phyloP scores from a whole-genome alignment of 352 stramenopile genomes.

The Pythium oligandrum region DNA sequence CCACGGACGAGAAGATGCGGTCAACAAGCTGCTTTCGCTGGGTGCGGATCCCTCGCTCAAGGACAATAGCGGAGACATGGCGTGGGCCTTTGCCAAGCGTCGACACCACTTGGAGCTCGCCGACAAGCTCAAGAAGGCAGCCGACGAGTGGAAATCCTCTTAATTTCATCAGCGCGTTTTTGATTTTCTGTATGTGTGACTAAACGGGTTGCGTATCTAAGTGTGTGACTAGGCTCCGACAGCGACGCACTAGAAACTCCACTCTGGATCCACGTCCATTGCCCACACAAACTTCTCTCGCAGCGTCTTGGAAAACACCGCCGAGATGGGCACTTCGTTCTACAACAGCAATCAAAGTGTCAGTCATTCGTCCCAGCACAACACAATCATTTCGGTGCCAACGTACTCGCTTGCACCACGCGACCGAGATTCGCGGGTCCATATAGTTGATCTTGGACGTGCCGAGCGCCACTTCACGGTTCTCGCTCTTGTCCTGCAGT shows the following conservation, averaged over 20 bases:
- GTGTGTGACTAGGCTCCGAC: too few species aligned
- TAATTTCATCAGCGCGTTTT: too few species aligned
- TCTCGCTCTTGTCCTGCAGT: constrained; percentile 98
- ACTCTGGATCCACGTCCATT: constrained; percentile 96
- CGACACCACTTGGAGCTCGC: constrained; percentile 58
- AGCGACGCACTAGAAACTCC: constrained; percentile 84
- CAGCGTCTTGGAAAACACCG: constrained; percentile 98
- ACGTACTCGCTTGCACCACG: constrained; percentile 98
- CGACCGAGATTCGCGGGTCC: constrained; percentile 99
- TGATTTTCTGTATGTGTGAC: too few species aligned
- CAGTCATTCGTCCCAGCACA: neutral
- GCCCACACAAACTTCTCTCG: constrained; percentile 99
- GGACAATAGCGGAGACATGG: constrained; percentile 47
- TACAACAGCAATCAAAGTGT: constrained; percentile 14
- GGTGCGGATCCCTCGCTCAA: constrained; percentile 59
- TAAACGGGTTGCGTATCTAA: too few species aligned
- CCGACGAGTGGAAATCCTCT: constrained; percentile 45
- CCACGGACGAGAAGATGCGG: constrained; percentile 73
- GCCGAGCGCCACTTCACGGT: constrained; percentile 98
- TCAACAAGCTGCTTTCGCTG: constrained; percentile 52
- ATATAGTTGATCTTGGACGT: constrained; percentile 99
- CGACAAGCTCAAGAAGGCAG: constrained; percentile 65
- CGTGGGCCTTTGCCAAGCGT: constrained; percentile 69
- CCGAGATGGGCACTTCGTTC: constrained; percentile 96
- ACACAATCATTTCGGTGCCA: constrained; percentile 65